Evolutionary conservation across 805 yeast species (phyloP).

Genomic region (Wickerhamomyces alni): DNA sequence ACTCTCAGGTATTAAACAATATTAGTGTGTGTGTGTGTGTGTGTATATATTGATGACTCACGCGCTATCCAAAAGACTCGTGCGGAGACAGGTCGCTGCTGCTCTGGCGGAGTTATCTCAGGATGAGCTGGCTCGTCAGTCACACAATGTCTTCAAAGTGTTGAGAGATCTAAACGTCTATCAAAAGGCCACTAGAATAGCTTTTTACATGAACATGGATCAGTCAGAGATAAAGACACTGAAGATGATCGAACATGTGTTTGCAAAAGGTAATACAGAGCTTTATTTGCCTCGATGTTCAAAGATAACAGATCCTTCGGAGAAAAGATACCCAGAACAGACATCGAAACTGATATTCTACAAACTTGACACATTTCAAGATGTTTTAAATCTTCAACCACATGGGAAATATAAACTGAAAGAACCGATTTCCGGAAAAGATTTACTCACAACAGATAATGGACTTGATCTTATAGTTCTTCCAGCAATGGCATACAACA

Average conservation of each 20-base stretch:
- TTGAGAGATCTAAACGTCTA: constrained; percentile 28
- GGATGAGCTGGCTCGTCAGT: constrained; percentile 21
- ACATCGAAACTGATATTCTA: constrained; percentile 52
- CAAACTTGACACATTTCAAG: constrained; percentile 33
- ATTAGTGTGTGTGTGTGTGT: no score
- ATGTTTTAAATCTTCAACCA: constrained; percentile 47
- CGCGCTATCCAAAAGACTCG: constrained; percentile 10
- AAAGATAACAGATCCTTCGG: constrained; percentile 16
- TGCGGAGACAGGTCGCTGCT: constrained; percentile 18
- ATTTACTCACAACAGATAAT: constrained; percentile 20
- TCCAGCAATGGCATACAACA: constrained; percentile 82
- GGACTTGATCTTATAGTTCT: constrained; percentile 69
- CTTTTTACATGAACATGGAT: constrained; percentile 75
- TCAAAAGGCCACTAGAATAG: constrained; percentile 42
- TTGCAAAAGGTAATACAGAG: constrained; percentile 35
- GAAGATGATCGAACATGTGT: constrained; percentile 45
- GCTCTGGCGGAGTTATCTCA: constrained; percentile 14
- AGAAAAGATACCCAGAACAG: constrained; percentile 24
- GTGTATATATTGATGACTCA: no score
- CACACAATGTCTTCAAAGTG: constrained; percentile 14
- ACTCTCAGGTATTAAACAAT: no score
- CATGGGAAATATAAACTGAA: constrained; percentile 59
- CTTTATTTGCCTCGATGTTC: constrained; percentile 56
- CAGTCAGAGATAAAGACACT: constrained; percentile 60
- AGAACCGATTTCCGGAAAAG: constrained; percentile 50